A percentile compares a stretch with the other conserved stretches of the same genome.
phyloP scores from a whole-genome alignment of 495 filamentous ascomycete species.

The Penicillium herquei region DNA sequence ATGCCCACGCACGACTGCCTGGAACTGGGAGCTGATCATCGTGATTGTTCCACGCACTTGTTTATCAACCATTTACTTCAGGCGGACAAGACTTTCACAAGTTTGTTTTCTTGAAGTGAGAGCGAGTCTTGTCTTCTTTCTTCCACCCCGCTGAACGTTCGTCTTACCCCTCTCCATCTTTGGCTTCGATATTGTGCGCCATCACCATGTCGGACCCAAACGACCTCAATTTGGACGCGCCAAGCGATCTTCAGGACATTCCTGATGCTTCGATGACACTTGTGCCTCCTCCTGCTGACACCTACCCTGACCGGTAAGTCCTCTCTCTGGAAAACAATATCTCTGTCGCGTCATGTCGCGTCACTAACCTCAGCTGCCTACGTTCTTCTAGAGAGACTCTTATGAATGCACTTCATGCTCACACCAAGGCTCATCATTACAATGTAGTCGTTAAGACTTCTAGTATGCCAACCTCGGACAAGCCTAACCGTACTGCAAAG shows the following conservation, averaged over 20 bases:
- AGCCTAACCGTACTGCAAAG: constrained; percentile 46
- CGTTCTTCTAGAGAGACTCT: constrained; percentile 29
- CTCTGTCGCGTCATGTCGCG: background rate
- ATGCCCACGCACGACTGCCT: constrained; percentile 43
- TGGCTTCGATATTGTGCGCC: constrained; percentile 14
- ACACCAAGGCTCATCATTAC: constrained; percentile 47
- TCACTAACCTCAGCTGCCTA: constrained; percentile 4
- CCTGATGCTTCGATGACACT: constrained; percentile 46
- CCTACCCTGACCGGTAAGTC: constrained; percentile 47
- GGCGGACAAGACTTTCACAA: background rate
- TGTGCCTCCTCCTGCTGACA: constrained; percentile 42
- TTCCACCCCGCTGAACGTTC: constrained; percentile 2
- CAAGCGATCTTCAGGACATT: constrained; percentile 50
- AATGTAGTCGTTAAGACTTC: constrained; percentile 51
- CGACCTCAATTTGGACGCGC: constrained; percentile 47
- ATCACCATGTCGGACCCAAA: constrained; percentile 41
- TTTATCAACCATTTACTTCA: constrained; percentile 17
- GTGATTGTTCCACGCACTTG: constrained; percentile 47
- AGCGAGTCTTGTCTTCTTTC: background rate
- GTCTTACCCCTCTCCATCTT: constrained; percentile 1
- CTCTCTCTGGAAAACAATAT: background rate
- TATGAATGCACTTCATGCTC: constrained; percentile 42
- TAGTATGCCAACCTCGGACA: constrained; percentile 47
- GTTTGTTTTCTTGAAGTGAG: background rate
- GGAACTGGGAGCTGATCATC: constrained; percentile 19